These are phyloP conservation scores for Fusarium nelsonii DNA, from an alignment of 2,329 filamentous ascomycete species.

Conservation along the genomic window DNA sequence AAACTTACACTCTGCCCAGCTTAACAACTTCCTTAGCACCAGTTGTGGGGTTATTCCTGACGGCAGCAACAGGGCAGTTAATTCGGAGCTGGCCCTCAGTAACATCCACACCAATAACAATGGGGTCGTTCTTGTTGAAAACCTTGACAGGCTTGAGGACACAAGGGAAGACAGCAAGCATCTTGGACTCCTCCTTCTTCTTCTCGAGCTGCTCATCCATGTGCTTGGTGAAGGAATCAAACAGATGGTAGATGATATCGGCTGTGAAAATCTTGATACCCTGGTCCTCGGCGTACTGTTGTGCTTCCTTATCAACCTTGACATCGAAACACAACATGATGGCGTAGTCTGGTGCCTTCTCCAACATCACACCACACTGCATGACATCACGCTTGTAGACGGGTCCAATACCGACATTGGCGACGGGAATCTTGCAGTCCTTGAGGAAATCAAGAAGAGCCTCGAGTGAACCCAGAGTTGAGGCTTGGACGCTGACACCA, in stretches of 20 bases:
- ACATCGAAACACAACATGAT: conserved; percentile 99
- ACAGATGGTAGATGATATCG: conserved; percentile 98
- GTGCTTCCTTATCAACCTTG: conserved; percentile 97
- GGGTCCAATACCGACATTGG: conserved; percentile 96
- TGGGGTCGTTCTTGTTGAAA: conserved; percentile 98
- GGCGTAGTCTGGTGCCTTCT: conserved; percentile 94
- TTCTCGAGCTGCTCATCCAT: conserved; percentile 88
- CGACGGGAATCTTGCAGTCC: conserved; percentile 95
- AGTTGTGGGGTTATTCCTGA: conserved; percentile 84
- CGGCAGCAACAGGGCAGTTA: conserved; percentile 89
- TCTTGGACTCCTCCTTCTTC: conserved; percentile 96
- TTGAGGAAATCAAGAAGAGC: conserved; percentile 96
- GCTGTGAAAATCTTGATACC: conserved; percentile 98
- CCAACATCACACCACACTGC: conserved; percentile 94
- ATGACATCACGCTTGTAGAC: conserved; percentile 99
- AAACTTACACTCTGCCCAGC: conserved; percentile 90
- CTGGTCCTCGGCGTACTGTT: conserved; percentile 89
- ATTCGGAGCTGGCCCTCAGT: conserved; percentile 87
- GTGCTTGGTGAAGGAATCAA: conserved; percentile 95
- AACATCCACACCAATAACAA: conserved; percentile 95
- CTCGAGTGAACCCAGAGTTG: conserved; percentile 95
- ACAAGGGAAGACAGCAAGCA: conserved; percentile 96
- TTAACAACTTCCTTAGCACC: conserved; percentile 85
- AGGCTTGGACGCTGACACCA: conserved; percentile 97
- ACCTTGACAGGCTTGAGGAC: conserved; percentile 90